Evolutionary conservation across 768 basidiomycete species (phyloP).

Genomic region (Leccinum longicurvipes): DNA sequence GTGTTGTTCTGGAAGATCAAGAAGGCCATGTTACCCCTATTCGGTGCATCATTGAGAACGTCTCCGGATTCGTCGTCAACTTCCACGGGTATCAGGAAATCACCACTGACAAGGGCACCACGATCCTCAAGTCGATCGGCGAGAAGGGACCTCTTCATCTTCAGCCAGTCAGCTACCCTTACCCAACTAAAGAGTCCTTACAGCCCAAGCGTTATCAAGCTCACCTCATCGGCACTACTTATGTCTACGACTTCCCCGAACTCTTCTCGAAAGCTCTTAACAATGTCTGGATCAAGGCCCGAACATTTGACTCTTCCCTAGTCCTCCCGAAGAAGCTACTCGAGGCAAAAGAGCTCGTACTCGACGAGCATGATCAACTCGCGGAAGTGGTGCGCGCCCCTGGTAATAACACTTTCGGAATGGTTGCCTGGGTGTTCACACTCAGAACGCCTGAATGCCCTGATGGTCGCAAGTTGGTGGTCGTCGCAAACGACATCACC

Average conservation of each 20-base stretch:
- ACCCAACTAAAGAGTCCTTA: slow-evolving; percentile 96
- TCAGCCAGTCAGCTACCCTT: slow-evolving; percentile 89
- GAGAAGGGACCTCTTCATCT: slow-evolving; percentile 96
- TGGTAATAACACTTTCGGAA: slow-evolving; percentile 93
- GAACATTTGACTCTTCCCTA: slow-evolving; percentile 60
- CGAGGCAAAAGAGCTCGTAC: slow-evolving; percentile 84
- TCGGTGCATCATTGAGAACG: slow-evolving; percentile 97
- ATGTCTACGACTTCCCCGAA: slow-evolving; percentile 99
- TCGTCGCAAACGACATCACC: slow-evolving; percentile 97
- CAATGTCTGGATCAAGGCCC: slow-evolving; percentile 83
- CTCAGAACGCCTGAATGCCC: slow-evolving; percentile 91
- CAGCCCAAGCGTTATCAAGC: slow-evolving; percentile 99
- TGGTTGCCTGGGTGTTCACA: slow-evolving; percentile 98
- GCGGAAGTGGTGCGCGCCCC: slow-evolving; percentile 89
- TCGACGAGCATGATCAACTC: slow-evolving; percentile 91
- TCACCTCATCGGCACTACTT: slow-evolving; percentile 96
- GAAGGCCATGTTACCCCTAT: slow-evolving; percentile 96
- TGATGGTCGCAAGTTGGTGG: slow-evolving; percentile 79
- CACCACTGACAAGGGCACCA: slow-evolving; percentile 90
- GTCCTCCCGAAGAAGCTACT: slow-evolving; percentile 74
- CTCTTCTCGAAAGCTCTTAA: slow-evolving; percentile 96
- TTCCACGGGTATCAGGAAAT: slow-evolving; percentile 99
- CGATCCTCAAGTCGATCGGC: slow-evolving; percentile 96
- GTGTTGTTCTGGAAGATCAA: slow-evolving; percentile 89
- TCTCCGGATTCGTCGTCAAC: slow-evolving; percentile 98